Base-by-base conservation (phyloP, 2,329 filamentous ascomycete genomes). In the Trichoderma koningii region DNA sequence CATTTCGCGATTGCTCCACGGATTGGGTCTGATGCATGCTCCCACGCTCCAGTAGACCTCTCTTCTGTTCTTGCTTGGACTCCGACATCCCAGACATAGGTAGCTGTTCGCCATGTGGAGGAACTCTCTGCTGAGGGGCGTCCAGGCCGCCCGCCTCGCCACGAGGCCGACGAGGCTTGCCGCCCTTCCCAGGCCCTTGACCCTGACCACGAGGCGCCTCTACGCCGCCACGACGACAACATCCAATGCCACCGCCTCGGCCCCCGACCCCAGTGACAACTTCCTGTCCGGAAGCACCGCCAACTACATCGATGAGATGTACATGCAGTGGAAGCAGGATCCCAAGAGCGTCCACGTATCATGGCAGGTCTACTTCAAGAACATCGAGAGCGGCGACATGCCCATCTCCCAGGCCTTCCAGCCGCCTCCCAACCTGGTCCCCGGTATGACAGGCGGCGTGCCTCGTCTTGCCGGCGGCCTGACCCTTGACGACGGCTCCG, bases 281-380 rank as follows among this genome's bases (percentile, higher is more conserved):
- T 99, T 99, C 85, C 86, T 99, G 68, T 92, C 93, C 69, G 95
- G 95, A 71, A 98, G 92, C 83, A 95, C 94, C 67, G 95, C 95
- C 80, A 97, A 96, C 83, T 99, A 99, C 82, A 92, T 99, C 77
- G 95, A 99, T 79, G 95, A 97, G 83, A 99, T 99, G 95, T 99
- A 99, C 81, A 83, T 97, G 82, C 89, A 93, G 77, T 99, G 95
- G 95, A 97, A 94, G 81, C 84, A 91, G 69, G 93, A 99, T 73
- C 93, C 95, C 60, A 86, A 88, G 73, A 97, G 92, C 76, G 95
- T 99, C 66, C 95, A 99, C 80, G 85, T 97, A 73, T 99, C 95
- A 77, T 99, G 95, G 95, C 94, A 97, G 82, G 89, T 96, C 76
- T 99, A 99, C 86, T 99, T 99, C 86, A 92, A 89, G 82, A 99